Percentiles rank a stretch among this genome's conserved stretches.
Conservation (phyloP, 306 rosid species). For the Styphnolobium japonicum region DNA sequence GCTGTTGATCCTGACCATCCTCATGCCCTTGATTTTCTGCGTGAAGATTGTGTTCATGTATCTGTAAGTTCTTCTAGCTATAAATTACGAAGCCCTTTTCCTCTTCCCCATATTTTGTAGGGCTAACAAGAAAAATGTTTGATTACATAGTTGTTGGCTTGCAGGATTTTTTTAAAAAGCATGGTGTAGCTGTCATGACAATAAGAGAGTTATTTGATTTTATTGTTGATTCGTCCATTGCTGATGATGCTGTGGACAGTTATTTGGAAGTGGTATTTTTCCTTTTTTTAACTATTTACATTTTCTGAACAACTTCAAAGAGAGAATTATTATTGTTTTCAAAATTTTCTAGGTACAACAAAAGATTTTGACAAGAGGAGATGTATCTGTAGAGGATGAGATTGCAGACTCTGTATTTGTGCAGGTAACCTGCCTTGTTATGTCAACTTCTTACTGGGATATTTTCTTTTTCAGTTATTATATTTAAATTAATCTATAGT, state of each 20-base stretch:
- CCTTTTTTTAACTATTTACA: not conserved
- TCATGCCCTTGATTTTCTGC: constrained; percentile 77
- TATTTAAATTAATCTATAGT: not conserved
- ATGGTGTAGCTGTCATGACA: constrained; percentile 93
- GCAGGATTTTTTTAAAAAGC: constrained; percentile 82
- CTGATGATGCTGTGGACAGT: constrained; percentile 71
- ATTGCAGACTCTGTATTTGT: constrained; percentile 75
- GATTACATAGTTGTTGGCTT: constrained; percentile 21
- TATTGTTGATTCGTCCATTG: constrained; percentile 77
- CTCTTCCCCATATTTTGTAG: not conserved
- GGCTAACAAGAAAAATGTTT: not conserved
- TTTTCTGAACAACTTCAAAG: constrained; percentile 18
- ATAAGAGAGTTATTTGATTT: constrained; percentile 83
- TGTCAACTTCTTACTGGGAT: not conserved
- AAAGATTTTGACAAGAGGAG: constrained; percentile 61
- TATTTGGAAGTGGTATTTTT: constrained; percentile 76
- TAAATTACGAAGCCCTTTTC: not conserved
- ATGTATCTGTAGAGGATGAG: constrained; percentile 71
- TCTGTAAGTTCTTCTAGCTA: constrained; percentile 48
- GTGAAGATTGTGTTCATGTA: constrained; percentile 75
- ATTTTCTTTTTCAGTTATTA: not conserved
- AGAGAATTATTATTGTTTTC: not conserved
- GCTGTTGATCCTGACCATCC: constrained; percentile 92
- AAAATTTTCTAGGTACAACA: constrained; percentile 52
- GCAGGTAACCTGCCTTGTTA: constrained; percentile 48